Conservation (phyloP, 345 rosid species). For the Viola odorata region DNA sequence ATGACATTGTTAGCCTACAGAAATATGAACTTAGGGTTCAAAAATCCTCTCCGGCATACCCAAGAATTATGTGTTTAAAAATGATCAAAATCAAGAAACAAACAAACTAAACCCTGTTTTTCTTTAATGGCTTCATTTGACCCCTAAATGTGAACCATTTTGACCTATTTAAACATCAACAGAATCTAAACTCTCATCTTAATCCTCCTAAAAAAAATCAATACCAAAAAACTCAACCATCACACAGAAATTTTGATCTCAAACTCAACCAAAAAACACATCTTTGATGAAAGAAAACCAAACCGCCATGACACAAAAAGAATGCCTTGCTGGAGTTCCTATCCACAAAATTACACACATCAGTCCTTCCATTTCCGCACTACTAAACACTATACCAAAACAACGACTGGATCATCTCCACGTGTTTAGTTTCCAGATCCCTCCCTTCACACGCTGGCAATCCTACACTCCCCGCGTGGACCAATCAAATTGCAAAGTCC, state of each 20-base stretch:
- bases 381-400: neutral
- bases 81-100: neutral
- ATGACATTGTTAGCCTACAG: too few relatives aligned
- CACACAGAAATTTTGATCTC: constrained; percentile 9
- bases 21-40: too few relatives aligned
- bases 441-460: constrained; percentile 33
- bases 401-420: constrained; percentile 29
- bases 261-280: constrained; percentile 46
- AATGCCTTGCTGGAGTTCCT: neutral
- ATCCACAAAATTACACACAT: neutral
- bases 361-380: neutral
- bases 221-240: neutral
- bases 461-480: constrained; percentile 5
- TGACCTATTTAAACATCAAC: constrained; percentile 15
- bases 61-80: too few relatives aligned
- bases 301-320: neutral
- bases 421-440: constrained; percentile 40
- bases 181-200: constrained; percentile 2
- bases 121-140: neutral
- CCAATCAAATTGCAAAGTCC: constrained; percentile 24
- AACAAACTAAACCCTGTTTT: neutral
- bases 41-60: too few relatives aligned
- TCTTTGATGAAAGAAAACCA: constrained; percentile 1
- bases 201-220: neutral
- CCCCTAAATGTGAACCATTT: constrained; percentile 16